Conservation (phyloP, 2,329 filamentous ascomycete genomes). For the Apiospora kogelbergensis region DNA sequence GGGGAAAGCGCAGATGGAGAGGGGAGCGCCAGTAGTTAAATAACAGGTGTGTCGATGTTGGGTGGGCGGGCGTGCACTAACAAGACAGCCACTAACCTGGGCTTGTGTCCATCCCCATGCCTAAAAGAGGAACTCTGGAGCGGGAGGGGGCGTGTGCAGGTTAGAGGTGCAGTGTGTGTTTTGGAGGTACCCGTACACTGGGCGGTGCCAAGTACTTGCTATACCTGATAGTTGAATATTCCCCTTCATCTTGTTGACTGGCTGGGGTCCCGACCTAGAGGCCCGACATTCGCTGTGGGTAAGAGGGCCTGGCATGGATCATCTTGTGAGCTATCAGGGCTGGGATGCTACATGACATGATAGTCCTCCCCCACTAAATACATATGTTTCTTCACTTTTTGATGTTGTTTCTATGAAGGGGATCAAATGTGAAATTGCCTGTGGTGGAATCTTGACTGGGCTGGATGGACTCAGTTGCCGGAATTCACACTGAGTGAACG, state of each 20-base stretch:
- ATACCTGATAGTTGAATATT: neutral
- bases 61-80: slow-evolving; percentile 1
- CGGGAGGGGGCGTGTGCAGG: slow-evolving; percentile 6
- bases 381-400: neutral
- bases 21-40: slow-evolving; percentile 8
- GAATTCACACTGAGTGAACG: neutral
- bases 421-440: too few relatives aligned
- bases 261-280: neutral
- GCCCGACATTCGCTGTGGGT: slow-evolving; percentile 4
- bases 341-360: neutral
- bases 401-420: neutral
- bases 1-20: slow-evolving; percentile 5
- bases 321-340: neutral
- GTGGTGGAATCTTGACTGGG: neutral
- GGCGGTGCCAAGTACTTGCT: neutral
- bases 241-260: neutral
- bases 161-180: too few relatives aligned
- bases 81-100: slow-evolving; percentile 2
- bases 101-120: slow-evolving; percentile 2
- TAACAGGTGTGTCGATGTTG: slow-evolving; percentile 8
- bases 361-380: neutral
- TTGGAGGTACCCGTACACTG: neutral
- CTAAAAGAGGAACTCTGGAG: slow-evolving; percentile 8
- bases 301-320: neutral
- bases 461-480: neutral